phyloP scores from a whole-genome alignment of 495 filamentous ascomycete genomes.

The Penicillium malachiteum region DNA sequence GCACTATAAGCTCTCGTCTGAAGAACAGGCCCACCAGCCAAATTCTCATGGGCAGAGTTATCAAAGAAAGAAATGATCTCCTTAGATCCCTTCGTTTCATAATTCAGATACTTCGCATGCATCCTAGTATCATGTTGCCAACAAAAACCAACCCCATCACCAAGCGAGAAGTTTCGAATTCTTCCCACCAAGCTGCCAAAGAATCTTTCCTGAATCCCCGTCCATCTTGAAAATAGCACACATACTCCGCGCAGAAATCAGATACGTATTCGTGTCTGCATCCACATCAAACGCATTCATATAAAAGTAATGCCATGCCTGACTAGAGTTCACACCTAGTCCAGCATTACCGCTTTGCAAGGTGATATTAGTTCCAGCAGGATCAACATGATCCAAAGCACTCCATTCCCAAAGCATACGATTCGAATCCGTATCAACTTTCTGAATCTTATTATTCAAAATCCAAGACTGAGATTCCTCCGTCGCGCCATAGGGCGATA shows the following conservation, averaged over 20 bases:
- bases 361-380: conserved; percentile 38
- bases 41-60: conserved; percentile 33
- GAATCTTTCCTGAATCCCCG: conserved; percentile 47
- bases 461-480: conserved; percentile 26
- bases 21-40: conserved; percentile 28
- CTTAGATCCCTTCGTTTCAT: conserved; percentile 38
- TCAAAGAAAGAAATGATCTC: conserved; percentile 46
- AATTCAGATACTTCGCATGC: conserved; percentile 30
- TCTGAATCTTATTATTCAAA: conserved; percentile 32
- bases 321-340: conserved; percentile 29
- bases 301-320: conserved; percentile 36
- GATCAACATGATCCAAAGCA: conserved; percentile 28
- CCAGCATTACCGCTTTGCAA: conserved; percentile 48
- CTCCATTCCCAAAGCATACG: conserved; percentile 32
- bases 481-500: conserved; percentile 27
- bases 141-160: conserved; percentile 39
- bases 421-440: conserved; percentile 25
- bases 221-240: conserved; percentile 52
- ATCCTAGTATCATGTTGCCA: conserved; percentile 52
- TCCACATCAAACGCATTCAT: conserved; percentile 26
- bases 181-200: conserved; percentile 50
- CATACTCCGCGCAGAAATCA: conserved; percentile 51
- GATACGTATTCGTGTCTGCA: conserved; percentile 41
- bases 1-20: conserved; percentile 30
- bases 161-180: conserved; percentile 27